phyloP scores from a whole-genome alignment of 148 eudicot genomes.

The Agrostemma githago region DNA sequence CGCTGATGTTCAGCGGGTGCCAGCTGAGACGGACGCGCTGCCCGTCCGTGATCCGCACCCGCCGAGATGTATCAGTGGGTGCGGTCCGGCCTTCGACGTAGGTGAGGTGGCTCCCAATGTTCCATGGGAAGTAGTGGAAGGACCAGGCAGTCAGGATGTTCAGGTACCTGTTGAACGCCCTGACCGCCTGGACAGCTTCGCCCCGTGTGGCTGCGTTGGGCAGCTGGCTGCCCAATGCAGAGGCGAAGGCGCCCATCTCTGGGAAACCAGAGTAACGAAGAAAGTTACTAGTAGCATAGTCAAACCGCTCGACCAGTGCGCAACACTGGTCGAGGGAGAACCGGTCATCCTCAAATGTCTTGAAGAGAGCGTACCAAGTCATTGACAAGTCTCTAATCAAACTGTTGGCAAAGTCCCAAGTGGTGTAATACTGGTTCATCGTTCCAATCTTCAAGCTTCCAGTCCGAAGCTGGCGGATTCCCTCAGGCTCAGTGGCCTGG shows the following conservation, averaged over 20 bases:
- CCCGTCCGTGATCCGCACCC: slow-evolving; percentile 7
- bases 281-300: slow-evolving; percentile 12
- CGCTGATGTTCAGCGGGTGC: not conserved
- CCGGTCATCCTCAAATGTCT: not conserved
- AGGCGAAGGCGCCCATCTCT: not conserved
- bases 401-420: slow-evolving; percentile 11
- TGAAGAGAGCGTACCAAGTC: slow-evolving; percentile 5
- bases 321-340: slow-evolving; percentile 11
- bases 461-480: not conserved
- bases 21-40: not conserved
- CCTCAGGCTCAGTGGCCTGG: not conserved
- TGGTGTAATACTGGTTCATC: slow-evolving; percentile 8
- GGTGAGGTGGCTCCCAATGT: slow-evolving; percentile 5
- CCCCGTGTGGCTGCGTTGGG: not conserved
- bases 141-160: slow-evolving; percentile 5
- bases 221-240: not conserved
- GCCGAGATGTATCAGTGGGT: not conserved
- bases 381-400: not conserved
- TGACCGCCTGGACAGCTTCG: not conserved
- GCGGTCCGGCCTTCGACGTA: not conserved
- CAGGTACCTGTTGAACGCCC: not conserved
- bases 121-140: slow-evolving; percentile 2
- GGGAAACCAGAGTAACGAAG: slow-evolving; percentile 7
- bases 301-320: not conserved
- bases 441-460: not conserved